phyloP scores from a whole-genome alignment of 2,329 filamentous ascomycete species.

The Chalara sp. region DNA sequence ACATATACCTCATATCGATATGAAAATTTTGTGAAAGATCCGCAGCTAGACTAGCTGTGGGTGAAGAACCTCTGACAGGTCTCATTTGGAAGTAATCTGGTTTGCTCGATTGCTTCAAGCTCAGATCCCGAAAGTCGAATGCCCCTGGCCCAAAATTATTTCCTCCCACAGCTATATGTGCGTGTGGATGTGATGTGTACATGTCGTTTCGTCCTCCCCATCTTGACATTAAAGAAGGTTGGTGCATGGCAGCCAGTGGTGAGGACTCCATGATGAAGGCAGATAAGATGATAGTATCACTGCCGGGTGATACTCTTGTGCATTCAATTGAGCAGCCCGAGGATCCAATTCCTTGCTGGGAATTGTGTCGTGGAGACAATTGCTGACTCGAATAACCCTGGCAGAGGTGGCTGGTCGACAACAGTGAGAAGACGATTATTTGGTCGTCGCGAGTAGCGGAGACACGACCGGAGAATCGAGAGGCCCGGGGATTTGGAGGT shows the following conservation, averaged over 20 bases:
- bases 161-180: constrained; percentile 41
- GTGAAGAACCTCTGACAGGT: constrained; percentile 76
- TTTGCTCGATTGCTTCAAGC: constrained; percentile 60
- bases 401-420: background rate
- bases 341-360: background rate
- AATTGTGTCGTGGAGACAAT: background rate
- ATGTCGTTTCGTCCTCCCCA: constrained; percentile 48
- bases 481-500: background rate
- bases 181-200: constrained; percentile 43
- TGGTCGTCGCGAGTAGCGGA: too few relatives aligned
- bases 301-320: background rate
- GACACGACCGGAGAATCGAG: background rate
- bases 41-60: constrained; percentile 81
- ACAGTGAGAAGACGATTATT: background rate
- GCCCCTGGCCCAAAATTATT: constrained; percentile 53
- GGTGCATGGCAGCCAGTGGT: constrained; percentile 88
- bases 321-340: background rate
- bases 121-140: constrained; percentile 71
- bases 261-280: constrained; percentile 76
- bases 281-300: constrained; percentile 3
- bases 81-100: constrained; percentile 80
- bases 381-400: background rate
- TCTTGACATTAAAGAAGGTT: constrained; percentile 55
- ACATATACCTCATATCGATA: constrained; percentile 82
- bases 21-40: constrained; percentile 97